phyloP scores from a whole-genome alignment of 441 rosid species.

The Breynia disticha region DNA sequence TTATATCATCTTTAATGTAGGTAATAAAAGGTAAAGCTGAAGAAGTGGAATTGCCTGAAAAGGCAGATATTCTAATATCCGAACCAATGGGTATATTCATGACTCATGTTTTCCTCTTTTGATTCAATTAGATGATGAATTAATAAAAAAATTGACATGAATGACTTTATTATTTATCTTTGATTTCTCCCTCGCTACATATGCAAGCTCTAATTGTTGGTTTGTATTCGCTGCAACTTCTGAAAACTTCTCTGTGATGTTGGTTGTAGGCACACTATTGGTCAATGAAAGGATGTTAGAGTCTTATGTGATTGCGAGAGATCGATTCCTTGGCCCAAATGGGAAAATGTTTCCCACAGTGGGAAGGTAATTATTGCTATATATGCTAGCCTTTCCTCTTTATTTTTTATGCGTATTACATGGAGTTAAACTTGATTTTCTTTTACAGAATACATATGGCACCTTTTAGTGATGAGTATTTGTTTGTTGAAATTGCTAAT shows the following conservation, averaged over 20 bases:
- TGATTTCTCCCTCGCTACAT: not conserved
- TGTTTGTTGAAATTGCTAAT: slow-evolving; percentile 88
- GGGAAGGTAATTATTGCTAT: slow-evolving; percentile 52
- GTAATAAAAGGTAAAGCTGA: slow-evolving; percentile 92
- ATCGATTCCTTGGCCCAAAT: slow-evolving; percentile 64
- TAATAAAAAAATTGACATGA: too few relatives aligned
- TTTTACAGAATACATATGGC: slow-evolving; percentile 92
- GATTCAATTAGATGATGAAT: slow-evolving; percentile 1
- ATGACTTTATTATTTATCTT: not conserved
- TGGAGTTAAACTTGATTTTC: slow-evolving; percentile 14
- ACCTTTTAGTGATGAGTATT: slow-evolving; percentile 89
- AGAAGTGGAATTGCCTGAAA: slow-evolving; percentile 87
- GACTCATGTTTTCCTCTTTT: slow-evolving; percentile 14
- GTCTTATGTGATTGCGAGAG: slow-evolving; percentile 92
- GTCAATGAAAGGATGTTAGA: slow-evolving; percentile 97
- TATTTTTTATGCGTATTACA: slow-evolving; percentile 7
- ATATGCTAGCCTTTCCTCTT: too few relatives aligned
- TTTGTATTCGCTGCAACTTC: not conserved
- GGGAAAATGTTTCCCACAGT: slow-evolving; percentile 88
- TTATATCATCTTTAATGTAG: slow-evolving; percentile 27
- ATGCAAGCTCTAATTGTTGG: not conserved
- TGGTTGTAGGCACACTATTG: slow-evolving; percentile 63
- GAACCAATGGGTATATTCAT: slow-evolving; percentile 84
- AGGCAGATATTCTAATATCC: slow-evolving; percentile 90
- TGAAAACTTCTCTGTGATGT: slow-evolving; percentile 7